Evolutionary conservation across 140 eudicot species (phyloP), one percentile per base, ranked within the genome.

Genomic region (Stevia rebaudiana): DNA sequence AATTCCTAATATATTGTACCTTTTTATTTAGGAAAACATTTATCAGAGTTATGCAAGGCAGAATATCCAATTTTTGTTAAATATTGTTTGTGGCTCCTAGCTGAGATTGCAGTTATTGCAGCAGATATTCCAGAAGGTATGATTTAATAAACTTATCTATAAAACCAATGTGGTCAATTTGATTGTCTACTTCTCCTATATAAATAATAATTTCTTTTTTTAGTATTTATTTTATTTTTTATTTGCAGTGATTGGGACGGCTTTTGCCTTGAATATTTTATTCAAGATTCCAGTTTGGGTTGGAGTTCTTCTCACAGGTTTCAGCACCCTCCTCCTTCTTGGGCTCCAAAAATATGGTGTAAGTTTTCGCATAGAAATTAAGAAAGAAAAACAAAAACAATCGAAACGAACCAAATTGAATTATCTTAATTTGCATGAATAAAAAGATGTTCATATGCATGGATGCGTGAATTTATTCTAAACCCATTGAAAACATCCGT

Each of bases 331-430:
- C 42, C 76, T 92, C 15, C 86, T 92, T 18, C 95, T 92, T 68
- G 95, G 92, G 37, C 87, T 88, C 56, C 98, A 88, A 65, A 83
- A 57, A 88, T 92, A 88, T 72, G 98, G 98, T 69, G 98, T 88
- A 83, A 73, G 74, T 44, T 69, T 46, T 47, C 24, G 55, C 9
- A 6, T 21, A 9, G 30, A 30, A 44, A 28, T 28, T 28, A 28
- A 28, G 4, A 28, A 28, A 1, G 4, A 28, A 1, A 28, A 28
- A 28, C 4, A 28, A 28, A 28, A 1, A 28, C 2, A 28, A 28
- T 28, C 33, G 4, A 28, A 28, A 28, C 4, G 4, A 28, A 28
- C 4, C 33, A 28, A 28, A 61, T 47, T 18, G 3, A 24, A 19
- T n/a, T n/a, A n/a, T n/a, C n/a, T n/a, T n/a, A n/a, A n/a, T n/a